phyloP scores from a whole-genome alignment of 2,329 filamentous ascomycete species.

The Talaromyces sp. region DNA sequence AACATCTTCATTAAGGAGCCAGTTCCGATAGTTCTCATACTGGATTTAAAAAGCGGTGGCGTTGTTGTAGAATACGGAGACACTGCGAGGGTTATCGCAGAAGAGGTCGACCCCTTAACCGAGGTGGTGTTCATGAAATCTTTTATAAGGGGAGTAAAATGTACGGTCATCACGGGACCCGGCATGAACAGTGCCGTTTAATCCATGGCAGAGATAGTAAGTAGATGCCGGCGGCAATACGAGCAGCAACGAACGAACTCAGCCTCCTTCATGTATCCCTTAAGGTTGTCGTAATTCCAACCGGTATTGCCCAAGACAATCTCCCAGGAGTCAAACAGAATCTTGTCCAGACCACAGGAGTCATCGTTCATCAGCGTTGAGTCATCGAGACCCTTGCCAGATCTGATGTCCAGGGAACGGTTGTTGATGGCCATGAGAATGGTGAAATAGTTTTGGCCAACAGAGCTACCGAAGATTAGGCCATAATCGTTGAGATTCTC shows the following conservation, averaged over 20 bases:
- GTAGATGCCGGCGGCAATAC: constrained; percentile 18
- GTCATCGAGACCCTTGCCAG: constrained; percentile 23
- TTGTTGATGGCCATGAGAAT: constrained; percentile 16
- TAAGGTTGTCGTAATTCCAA: constrained; percentile 41
- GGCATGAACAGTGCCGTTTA: constrained; percentile 17
- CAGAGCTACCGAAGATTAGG: constrained; percentile 19
- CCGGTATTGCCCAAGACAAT: constrained; percentile 38
- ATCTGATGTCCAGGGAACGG: constrained; percentile 13
- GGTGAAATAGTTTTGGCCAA: constrained; percentile 18
- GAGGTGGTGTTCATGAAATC: constrained; percentile 18
- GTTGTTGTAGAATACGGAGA: constrained; percentile 26
- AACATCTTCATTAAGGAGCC: constrained; percentile 22
- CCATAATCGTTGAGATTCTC: constrained; percentile 21
- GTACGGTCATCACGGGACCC: constrained; percentile 19
- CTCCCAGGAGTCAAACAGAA: constrained; percentile 19
- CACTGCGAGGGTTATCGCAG: constrained; percentile 23
- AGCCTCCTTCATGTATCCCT: constrained; percentile 44
- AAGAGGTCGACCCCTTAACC: constrained; percentile 12
- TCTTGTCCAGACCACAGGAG: constrained; percentile 23
- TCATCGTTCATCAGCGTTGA: constrained; percentile 24
- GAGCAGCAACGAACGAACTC: constrained; percentile 14
- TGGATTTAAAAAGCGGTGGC: constrained; percentile 17
- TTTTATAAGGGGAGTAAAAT: constrained; percentile 17
- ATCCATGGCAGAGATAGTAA: constrained; percentile 19
- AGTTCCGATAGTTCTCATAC: constrained; percentile 22